Evolutionary conservation across 2,329 filamentous ascomycete genomes (phyloP), one percentile per base, ranked within the genome.

Genomic region (Diaporthe batatas): DNA sequence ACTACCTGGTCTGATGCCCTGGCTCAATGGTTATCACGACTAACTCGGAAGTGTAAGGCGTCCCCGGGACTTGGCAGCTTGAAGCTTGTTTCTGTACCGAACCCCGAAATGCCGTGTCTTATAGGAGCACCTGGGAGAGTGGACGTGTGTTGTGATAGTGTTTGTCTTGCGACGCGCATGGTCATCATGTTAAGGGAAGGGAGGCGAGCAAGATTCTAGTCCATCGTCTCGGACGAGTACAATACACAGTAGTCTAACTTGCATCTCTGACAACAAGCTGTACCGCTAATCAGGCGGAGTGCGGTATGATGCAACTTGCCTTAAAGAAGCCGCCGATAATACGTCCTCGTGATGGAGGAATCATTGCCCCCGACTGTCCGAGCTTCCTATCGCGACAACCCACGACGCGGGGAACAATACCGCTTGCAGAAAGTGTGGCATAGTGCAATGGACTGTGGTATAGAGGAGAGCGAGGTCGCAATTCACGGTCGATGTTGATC

Each of bases 291-390:
- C 21, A 16, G 6, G 11, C 59, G 42, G 21, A 25, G 21, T 65
- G 59, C 21, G 44, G 18, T 23, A 23, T 65, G 59, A 65, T 65
- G 59, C 44, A 65, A 65, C 44, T 6, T 1, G 32, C 6, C 2
- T 62, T 11, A 16, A 65, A 65, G 5, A 65, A 65, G 59, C 51
- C 59, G 59, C 59, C 59, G 44, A 65, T 14, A 6, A 65, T 14
- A 6, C 12, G 44, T 21, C 2, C 7, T 65, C 18, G 2, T 18
- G 12, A 18, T 34, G 59, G 59, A 51, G 59, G 42, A 65, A 65
- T 23, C 39, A 16, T 49, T 6, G 18, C 42, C 29, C 59, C 59
- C 42, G 58, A 64, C 25, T n/a, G 58, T 44, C 59, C 59, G 59
- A 47, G 25, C 36, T 64, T 29, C 7, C 16, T 23, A n/a, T 21